These are phyloP conservation scores for Hortiboletus campestris DNA, from an alignment of 768 basidiomycete genomes.

Conservation along the genomic window DNA sequence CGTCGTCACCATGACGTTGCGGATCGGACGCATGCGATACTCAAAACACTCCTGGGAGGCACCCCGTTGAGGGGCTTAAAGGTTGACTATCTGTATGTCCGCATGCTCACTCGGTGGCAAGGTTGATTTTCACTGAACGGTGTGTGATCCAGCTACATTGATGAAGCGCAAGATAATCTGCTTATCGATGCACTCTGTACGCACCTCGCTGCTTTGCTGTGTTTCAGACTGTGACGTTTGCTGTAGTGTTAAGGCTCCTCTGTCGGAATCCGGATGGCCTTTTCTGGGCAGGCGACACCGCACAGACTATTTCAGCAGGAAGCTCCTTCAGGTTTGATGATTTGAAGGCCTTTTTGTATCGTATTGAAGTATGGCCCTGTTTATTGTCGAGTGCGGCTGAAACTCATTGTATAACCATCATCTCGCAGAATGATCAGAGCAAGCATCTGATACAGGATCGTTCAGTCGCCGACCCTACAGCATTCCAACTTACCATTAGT, in stretches of 20 bases:
- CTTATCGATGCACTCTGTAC: constrained; percentile 61
- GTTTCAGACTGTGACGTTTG: constrained; percentile 6
- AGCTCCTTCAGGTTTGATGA: constrained; percentile 73
- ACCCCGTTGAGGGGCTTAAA: constrained; percentile 37
- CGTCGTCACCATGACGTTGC: constrained; percentile 52
- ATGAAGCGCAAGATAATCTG: constrained; percentile 73
- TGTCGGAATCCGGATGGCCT: constrained; percentile 64
- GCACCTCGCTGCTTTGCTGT: constrained; percentile 10
- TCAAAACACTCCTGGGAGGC: constrained; percentile 34
- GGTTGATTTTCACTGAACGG: background rate
- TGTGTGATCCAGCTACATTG: constrained; percentile 49
- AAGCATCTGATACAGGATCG: constrained; percentile 9
- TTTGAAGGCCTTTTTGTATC: constrained; percentile 62
- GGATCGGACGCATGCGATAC: constrained; percentile 59
- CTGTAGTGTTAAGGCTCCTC: constrained; percentile 57
- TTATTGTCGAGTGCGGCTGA: background rate
- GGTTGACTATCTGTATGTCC: constrained; percentile 55
- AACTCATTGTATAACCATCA: background rate
- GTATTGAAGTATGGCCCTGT: constrained; percentile 49
- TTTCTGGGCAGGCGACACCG: constrained; percentile 81
- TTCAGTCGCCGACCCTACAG: constrained; percentile 26
- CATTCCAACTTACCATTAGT: constrained; percentile 62
- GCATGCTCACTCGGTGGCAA: background rate
- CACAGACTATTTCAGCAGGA: constrained; percentile 73
- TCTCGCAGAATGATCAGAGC: constrained; percentile 22